Evolutionary conservation across 2,329 filamentous ascomycete species (phyloP).

Genomic region (Nannizzia gypsea): DNA sequence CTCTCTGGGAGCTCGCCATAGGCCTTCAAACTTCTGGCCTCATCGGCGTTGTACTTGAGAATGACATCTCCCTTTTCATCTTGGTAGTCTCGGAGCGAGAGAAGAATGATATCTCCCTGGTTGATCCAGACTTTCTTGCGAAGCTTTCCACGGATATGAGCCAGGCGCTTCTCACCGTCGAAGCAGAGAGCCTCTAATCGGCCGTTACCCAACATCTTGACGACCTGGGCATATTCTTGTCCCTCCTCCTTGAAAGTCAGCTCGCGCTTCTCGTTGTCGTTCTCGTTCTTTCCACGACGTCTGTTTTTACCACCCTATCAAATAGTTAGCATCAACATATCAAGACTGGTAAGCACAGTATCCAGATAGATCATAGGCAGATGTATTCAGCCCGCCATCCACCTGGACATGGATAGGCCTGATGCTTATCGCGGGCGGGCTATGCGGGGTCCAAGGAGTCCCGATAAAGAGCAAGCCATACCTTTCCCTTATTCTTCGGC

Average conservation of each 20-base stretch:
- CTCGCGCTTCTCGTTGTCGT: constrained; percentile 98
- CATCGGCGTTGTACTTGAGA: constrained; percentile 91
- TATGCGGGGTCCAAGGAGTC: constrained; percentile 15
- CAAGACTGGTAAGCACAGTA: neutral
- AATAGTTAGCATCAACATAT: neutral
- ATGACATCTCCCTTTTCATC: constrained; percentile 90
- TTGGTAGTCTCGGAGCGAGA: constrained; percentile 83
- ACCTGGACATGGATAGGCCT: constrained; percentile 9
- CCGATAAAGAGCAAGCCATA: constrained; percentile 36
- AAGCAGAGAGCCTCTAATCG: constrained; percentile 90
- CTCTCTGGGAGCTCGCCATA: constrained; percentile 95
- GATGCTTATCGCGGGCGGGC: constrained; percentile 3
- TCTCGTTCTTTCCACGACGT: constrained; percentile 97
- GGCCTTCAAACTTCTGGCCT: constrained; percentile 87
- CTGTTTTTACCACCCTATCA: constrained; percentile 88
- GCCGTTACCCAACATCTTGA: constrained; percentile 95
- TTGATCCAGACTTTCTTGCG: constrained; percentile 99
- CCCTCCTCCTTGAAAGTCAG: constrained; percentile 98
- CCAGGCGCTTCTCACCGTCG: constrained; percentile 77
- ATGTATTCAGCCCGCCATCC: neutral
- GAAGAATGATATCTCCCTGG: constrained; percentile 86
- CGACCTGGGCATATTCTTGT: constrained; percentile 78
- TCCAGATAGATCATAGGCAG: neutral
- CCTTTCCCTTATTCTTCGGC: constrained; percentile 99
- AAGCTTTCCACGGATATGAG: constrained; percentile 87